Base-by-base conservation (phyloP, 2,329 filamentous ascomycete species). In the Diaporthe australafricana region DNA sequence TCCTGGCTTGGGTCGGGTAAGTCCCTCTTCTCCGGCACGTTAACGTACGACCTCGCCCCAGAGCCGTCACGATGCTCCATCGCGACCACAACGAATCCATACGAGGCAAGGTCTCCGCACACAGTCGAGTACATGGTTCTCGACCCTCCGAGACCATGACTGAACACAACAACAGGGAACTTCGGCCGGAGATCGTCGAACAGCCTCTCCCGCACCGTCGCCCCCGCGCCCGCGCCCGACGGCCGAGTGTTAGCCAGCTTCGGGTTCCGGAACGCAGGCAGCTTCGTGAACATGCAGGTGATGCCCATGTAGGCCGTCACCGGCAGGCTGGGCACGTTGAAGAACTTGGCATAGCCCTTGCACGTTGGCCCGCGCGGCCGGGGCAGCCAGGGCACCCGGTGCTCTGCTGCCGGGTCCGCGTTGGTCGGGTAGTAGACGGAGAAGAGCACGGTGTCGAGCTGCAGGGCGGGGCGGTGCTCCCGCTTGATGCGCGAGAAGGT, bases 11-110 rank as follows among this genome's bases (percentile, higher is more conserved):
- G 77, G 6, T 80, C 77, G 7, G 77, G 78, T 0, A 82, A 78
- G 40, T 81, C 80, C 4, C 79, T 81, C 25, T 82, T 76, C 60
- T 82, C 81, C 0, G 84, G 83, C 56, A 91, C 84, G 75, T 91
- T 92, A 70, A 92, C 84, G 72, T 87, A 89, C 0, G 88, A 89
- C 60, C 90, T 82, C 5, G 90, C 89, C 3, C 89, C 89, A 70
- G 87, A 90, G 0, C 91, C 90, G 77, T 92, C 90, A 35, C 90
- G 81, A 78, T 93, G 90, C 79, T 93, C 90, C 30, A 93, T 77
- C 0, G 90, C 89, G 42, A 90, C 86, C 0, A 93, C 89, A 0
- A 93, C 83, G 75, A 92, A 91, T 0, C 90, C 90, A 75, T 91
- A 90, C 76, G 88, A 91, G 0, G 90, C 90, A 74, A 93, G 88